Conservation (phyloP, 495 filamentous ascomycete genomes). For the Oleoguttula mirabilis region DNA sequence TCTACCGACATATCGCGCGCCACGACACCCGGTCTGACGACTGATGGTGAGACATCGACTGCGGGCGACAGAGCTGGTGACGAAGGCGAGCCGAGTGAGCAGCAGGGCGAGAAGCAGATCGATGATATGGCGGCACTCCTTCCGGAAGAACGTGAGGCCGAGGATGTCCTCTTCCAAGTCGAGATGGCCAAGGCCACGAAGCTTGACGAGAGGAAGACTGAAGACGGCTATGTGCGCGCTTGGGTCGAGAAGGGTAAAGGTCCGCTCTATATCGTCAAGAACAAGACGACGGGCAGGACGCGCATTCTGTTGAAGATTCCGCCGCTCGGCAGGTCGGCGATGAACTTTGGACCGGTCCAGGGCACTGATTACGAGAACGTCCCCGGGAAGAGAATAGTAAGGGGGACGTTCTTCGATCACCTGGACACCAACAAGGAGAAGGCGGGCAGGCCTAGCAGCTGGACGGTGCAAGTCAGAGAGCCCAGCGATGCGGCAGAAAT, state of each 20-base stretch:
- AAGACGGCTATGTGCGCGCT: background rate
- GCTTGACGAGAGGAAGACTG: conserved; percentile 10
- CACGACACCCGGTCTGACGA: conserved; percentile 21
- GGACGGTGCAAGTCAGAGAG: conserved; percentile 11
- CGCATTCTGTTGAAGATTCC: conserved; percentile 19
- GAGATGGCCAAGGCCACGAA: conserved; percentile 17
- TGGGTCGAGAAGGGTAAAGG: conserved; percentile 22
- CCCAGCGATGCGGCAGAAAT: conserved; percentile 12
- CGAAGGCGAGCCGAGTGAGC: conserved; percentile 12
- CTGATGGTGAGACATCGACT: conserved; percentile 19
- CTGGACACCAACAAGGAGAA: conserved; percentile 2
- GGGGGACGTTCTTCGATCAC: conserved; percentile 14
- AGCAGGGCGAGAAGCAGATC: conserved; percentile 13
- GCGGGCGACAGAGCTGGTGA: conserved; percentile 12
- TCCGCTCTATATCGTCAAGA: conserved; percentile 23
- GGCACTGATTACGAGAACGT: conserved; percentile 5
- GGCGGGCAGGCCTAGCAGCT: conserved; percentile 2
- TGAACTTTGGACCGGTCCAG: conserved; percentile 18
- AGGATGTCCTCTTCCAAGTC: conserved; percentile 21
- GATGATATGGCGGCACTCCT: conserved; percentile 20
- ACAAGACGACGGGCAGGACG: conserved; percentile 22
- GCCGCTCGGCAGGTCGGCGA: conserved; percentile 16
- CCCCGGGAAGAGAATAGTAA: conserved; percentile 6
- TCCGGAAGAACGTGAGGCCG: conserved; percentile 12
- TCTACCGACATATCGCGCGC: conserved; percentile 17